Base-by-base conservation (phyloP, 352 stramenopile species). In the Phytophthora agathidicida region DNA sequence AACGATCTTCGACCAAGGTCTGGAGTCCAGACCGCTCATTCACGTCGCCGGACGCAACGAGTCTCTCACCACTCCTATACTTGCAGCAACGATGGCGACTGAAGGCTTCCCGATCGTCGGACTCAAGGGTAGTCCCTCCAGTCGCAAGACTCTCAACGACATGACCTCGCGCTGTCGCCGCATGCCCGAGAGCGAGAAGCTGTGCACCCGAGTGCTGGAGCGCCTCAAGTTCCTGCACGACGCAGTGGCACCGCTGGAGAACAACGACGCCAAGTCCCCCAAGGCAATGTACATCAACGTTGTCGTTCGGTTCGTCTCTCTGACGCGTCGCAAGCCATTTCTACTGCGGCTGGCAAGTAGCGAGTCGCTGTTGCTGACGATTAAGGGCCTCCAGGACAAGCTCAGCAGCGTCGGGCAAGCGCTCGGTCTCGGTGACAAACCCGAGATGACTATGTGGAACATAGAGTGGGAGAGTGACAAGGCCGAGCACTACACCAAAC, bases 181-280 rank as follows among this genome's bases (percentile, higher is more conserved):
- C 4, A 58, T 65, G 37, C 30, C 45, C 2, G 55, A 58, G 45
- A 46, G 23, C 32, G 55, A 65, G 33, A 31, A 26, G 5, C 23
- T 65, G 27, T 58, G 35, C 24, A 19, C 5, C 4, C 23, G 30
- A 20, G 28, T 65, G 13, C 37, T 52, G 20, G 14, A 47, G 7
- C 55, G 46, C 5, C 45, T 65, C 3, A 16, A 58, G 16, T 7
- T 11, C 13, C 10, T 58, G n/a, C 46, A 65, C 3, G 45, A 57
- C 22, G 32, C 9, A 6, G 45, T 65, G 11, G 37, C 23, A 3
- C 10, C 31, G 27, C 22, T 53, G 9, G 83, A 78, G 0, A 37
- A 89, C 5, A 32, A 43, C 26, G 88, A 88, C 44, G n/a, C n/a
- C n/a, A n/a, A n/a, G n/a, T 53, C 89, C 7, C 77, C 86, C 49